A percentile compares a stretch with the other conserved stretches of the same genome.
phyloP scores from a whole-genome alignment of 371 early-diverging fungal species.

The Coemansia sp. region DNA sequence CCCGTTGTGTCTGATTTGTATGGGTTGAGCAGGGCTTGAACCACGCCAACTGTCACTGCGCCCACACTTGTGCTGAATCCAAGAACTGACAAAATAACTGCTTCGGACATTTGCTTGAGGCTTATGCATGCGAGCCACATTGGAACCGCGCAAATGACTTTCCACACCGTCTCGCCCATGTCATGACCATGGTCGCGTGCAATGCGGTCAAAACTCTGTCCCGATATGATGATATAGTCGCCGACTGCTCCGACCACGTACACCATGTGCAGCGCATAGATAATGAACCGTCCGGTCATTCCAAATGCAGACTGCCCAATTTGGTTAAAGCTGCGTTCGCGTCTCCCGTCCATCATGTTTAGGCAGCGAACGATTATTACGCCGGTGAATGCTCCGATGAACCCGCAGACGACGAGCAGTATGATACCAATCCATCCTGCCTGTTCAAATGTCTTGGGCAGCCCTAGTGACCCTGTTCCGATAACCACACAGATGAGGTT shows the following conservation, averaged over 20 bases:
- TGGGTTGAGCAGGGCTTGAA: constrained; percentile 46
- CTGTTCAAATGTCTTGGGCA: constrained; percentile 75
- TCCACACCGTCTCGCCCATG: constrained; percentile 56
- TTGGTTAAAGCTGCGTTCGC: constrained; percentile 30
- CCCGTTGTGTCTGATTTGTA: constrained; percentile 33
- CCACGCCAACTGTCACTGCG: constrained; percentile 56
- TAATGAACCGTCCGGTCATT: constrained; percentile 10
- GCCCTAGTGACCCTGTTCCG: constrained; percentile 77
- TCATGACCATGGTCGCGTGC: constrained; percentile 38
- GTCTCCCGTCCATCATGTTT: constrained; percentile 53
- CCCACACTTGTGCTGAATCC: constrained; percentile 53
- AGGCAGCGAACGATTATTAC: constrained; percentile 66
- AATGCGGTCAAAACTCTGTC: constrained; percentile 59
- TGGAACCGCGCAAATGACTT: constrained; percentile 61
- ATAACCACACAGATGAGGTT: constrained; percentile 78
- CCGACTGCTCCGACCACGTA: constrained; percentile 69
- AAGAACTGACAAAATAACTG: constrained; percentile 59
- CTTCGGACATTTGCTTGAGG: constrained; percentile 72
- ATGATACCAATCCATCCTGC: constrained; percentile 80
- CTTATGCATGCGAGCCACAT: constrained; percentile 72
- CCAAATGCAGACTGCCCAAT: constrained; percentile 43
- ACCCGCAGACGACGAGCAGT: constrained; percentile 67
- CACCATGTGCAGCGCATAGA: constrained; percentile 58
- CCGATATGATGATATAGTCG: constrained; percentile 76
- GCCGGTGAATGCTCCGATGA: constrained; percentile 69